phyloP scores from a whole-genome alignment of 2,329 filamentous ascomycete species.

The Colletotrichum sp. region DNA sequence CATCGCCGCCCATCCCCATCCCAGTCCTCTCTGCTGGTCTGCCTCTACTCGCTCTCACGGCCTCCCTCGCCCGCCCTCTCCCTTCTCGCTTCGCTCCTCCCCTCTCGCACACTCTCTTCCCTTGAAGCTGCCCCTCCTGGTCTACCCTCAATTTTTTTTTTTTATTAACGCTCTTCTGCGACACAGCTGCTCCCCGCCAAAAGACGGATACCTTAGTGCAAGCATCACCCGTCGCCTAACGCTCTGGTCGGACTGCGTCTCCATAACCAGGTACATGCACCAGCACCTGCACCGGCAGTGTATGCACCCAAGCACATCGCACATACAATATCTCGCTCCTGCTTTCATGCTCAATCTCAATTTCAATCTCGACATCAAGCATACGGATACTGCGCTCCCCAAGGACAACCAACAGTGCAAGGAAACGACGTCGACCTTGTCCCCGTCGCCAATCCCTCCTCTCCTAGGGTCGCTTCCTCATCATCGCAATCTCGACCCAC shows the following conservation, averaged over 20 bases:
- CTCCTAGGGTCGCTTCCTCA: constrained; percentile 16
- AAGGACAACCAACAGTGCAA: constrained; percentile 6
- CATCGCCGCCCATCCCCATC: not conserved
- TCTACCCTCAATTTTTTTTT: not conserved
- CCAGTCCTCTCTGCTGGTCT: not conserved
- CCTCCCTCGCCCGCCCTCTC: not conserved
- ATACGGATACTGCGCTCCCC: not conserved
- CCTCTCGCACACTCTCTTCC: not conserved
- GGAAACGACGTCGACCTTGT: not conserved
- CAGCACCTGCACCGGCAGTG: not conserved
- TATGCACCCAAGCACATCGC: constrained; percentile 2
- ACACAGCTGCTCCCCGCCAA: constrained; percentile 3
- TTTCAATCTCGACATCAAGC: not conserved
- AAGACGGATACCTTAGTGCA: not conserved
- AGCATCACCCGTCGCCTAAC: not conserved
- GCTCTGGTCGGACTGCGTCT: constrained; percentile 2
- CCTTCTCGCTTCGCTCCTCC: not conserved
- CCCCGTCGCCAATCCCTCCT: constrained; percentile 12
- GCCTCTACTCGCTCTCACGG: not conserved
- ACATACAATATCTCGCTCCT: not conserved
- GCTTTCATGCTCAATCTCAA: not conserved
- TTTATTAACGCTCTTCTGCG: constrained; percentile 8
- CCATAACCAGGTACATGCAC: not conserved
- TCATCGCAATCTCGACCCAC: constrained; percentile 22
- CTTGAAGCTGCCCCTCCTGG: constrained; percentile 13